Evolutionary conservation across 2,329 filamentous ascomycete species (phyloP).

Genomic region (Pyrenochaeta sp.): DNA sequence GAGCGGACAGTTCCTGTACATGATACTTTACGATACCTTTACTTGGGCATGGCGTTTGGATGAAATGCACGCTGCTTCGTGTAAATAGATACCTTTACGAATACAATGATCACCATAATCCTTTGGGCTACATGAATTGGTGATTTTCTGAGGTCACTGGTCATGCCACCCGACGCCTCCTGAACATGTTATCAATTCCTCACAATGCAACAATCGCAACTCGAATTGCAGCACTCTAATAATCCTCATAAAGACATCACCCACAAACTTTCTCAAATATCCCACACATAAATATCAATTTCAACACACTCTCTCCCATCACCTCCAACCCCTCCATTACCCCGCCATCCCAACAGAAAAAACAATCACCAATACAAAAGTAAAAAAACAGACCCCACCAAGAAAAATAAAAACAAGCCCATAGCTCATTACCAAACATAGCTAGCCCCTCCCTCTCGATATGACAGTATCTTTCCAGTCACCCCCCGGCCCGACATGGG

Average conservation of each 20-base stretch:
- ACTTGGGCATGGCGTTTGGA: constrained; percentile 28
- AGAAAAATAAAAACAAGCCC: background rate
- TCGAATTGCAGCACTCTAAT: no score
- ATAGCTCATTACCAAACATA: background rate
- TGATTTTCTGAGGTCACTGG: background rate
- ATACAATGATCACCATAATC: constrained; percentile 8
- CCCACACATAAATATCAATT: no score
- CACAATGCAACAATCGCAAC: no score
- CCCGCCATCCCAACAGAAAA: background rate
- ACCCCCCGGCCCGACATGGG: background rate
- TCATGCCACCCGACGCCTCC: background rate
- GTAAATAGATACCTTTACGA: constrained; percentile 34
- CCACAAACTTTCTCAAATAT: no score
- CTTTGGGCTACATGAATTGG: background rate
- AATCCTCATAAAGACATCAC: no score
- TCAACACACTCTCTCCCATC: background rate
- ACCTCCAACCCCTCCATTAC: background rate
- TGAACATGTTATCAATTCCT: no score
- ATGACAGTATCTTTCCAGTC: background rate
- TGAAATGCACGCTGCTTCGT: constrained; percentile 15
- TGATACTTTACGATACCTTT: constrained; percentile 37
- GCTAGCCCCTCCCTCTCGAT: no score
- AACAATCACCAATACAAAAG: background rate
- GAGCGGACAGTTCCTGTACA: constrained; percentile 23
- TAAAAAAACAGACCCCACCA: constrained; percentile 2